phyloP scores from a whole-genome alignment of 495 filamentous ascomycete genomes.

The Daldinia caldariorum region DNA sequence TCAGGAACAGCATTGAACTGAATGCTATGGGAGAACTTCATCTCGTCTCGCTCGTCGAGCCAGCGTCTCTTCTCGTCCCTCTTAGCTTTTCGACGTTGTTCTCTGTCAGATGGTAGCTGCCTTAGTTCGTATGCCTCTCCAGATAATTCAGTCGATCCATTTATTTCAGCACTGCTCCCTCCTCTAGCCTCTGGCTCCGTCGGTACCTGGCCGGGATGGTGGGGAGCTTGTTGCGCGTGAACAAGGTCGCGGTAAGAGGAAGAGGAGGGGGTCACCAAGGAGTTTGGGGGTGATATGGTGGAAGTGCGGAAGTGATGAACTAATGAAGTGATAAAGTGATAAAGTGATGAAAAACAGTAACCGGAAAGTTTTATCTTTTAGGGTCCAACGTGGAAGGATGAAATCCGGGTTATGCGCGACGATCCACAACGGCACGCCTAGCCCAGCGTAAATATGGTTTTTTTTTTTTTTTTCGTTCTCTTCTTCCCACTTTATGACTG shows the following conservation, averaged over 20 bases:
- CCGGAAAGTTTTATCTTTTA: background rate
- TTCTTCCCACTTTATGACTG: background rate
- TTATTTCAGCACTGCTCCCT: constrained; percentile 46
- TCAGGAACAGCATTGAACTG: constrained; percentile 99
- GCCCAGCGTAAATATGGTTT: background rate
- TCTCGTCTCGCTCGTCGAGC: constrained; percentile 77
- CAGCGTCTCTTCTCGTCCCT: constrained; percentile 62
- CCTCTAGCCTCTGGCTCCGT: constrained; percentile 50
- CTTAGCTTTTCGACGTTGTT: constrained; percentile 48
- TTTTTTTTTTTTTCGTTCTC: too few relatives aligned
- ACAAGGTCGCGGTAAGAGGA: constrained; percentile 52
- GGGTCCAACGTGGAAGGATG: constrained; percentile 8
- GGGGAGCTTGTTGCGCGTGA: constrained; percentile 38
- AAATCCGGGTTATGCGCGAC: constrained; percentile 16
- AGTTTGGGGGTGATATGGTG: constrained; percentile 53
- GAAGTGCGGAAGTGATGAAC: constrained; percentile 4
- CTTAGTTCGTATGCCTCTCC: constrained; percentile 52
- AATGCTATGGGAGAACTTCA: constrained; percentile 99
- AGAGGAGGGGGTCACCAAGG: constrained; percentile 53
- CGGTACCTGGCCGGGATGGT: constrained; percentile 35
- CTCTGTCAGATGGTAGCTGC: constrained; percentile 19
- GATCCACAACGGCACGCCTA: constrained; percentile 20
- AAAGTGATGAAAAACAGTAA: constrained; percentile 7
- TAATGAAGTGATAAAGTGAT: background rate
- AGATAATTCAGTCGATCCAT: background rate